Base-by-base conservation (phyloP, 192 early-diverging fungal genomes). In the Rhizophagus prolifer region DNA sequence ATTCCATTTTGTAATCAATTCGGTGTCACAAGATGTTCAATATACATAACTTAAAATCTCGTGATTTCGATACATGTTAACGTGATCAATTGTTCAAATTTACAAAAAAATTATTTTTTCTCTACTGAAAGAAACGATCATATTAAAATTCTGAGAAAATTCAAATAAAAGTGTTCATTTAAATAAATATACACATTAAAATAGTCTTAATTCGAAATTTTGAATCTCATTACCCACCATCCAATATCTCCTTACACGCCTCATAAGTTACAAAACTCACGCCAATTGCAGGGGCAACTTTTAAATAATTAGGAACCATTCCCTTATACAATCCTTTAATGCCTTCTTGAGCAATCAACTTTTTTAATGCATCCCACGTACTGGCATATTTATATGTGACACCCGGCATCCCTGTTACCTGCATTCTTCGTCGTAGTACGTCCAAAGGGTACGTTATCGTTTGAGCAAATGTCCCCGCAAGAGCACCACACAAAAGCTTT, bases 241-340 rank as follows among this genome's bases (percentile, higher is more conserved):
- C 70, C 70, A 94, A 81, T 16, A 85, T 60, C 21, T 94, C 92
- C 80, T 93, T 93, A 76, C 88, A 90, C 79, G 89, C 82, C 78
- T 95, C 94, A 65, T 95, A 94, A 16, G 92, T 90, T 77, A 90
- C 90, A 83, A 95, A 93, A 63, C 91, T 92, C 50, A 95, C 91
- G 73, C 91, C 91, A 63, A 93, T 94, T 14, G 93, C 94, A 23
- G 94, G 94, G 0, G 91, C 93, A 4, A 95, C 92, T 79, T 95
- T 95, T 41, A 95, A 79, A 79, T 94, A 92, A 79, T 95, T 95
- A 28, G 94, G 92, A 50, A 93, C 82, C 79, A 94, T 85, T 28
- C 94, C 94, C 54, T 89, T 89, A 79, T 94, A 94, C 30, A 93
- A 80, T 10, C 92, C 92, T 16, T 83, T 80, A 8, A 91, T 70